These are phyloP conservation scores for Alternaria sp. DNA, from an alignment of 2,329 filamentous ascomycete genomes.

Conservation along the genomic window DNA sequence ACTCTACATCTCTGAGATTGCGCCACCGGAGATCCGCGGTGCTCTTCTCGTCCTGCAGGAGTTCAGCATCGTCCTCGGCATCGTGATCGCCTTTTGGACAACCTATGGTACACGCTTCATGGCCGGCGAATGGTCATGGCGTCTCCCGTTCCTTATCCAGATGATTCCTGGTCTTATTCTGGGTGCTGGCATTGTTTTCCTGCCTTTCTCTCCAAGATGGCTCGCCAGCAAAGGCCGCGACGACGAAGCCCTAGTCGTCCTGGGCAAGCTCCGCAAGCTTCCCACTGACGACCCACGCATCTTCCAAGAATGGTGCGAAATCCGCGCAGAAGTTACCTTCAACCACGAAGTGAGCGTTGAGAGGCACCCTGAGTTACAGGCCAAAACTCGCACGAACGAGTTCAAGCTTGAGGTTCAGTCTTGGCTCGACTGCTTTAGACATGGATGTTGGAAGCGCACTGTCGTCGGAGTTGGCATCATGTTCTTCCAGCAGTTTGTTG, in stretches of 20 bases:
- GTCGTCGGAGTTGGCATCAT: conserved; percentile 49
- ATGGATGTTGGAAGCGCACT: conserved; percentile 53
- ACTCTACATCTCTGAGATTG: conserved; percentile 61
- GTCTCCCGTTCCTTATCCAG: conserved; percentile 57
- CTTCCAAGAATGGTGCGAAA: conserved; percentile 59
- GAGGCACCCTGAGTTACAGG: conserved; percentile 46
- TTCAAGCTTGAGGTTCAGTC: conserved; percentile 54
- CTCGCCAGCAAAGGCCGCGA: conserved; percentile 53
- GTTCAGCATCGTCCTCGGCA: conserved; percentile 55
- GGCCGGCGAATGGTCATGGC: conserved; percentile 51
- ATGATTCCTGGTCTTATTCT: conserved; percentile 51
- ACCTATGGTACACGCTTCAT: conserved; percentile 59
- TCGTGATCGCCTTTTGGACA: conserved; percentile 61
- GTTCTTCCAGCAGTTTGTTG: conserved; percentile 53
- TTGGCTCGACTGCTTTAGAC: conserved; percentile 58
- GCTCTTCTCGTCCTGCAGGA: conserved; percentile 58
- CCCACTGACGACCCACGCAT: conserved; percentile 58
- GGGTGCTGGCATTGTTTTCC: conserved; percentile 51
- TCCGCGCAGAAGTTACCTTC: conserved; percentile 61
- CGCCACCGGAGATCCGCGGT: conserved; percentile 58
- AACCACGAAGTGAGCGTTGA: conserved; percentile 54
- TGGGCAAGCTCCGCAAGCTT: conserved; percentile 58
- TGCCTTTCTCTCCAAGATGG: conserved; percentile 65
- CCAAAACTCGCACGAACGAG: conserved; percentile 37
- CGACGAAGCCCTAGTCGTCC: conserved; percentile 56